phyloP scores from a whole-genome alignment of 2,329 filamentous ascomycete species.

The Apiospora arundinis region DNA sequence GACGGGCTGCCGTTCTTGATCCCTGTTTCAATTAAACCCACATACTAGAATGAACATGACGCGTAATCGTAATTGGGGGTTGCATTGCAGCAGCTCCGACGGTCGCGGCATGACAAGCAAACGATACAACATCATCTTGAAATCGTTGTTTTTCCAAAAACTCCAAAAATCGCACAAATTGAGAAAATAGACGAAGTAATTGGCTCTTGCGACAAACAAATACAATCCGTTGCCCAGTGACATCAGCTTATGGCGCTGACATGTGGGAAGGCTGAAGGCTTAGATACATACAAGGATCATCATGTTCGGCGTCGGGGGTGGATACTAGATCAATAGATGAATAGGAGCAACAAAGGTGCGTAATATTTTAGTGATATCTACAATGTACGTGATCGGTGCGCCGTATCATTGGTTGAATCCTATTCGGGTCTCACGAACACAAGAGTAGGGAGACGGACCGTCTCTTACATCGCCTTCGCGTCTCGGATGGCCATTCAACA shows the following conservation, averaged over 20 bases:
- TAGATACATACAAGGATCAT: background rate
- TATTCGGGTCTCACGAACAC: too few species aligned
- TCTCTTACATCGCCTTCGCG: too few species aligned
- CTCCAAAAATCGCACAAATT: background rate
- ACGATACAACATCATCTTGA: background rate
- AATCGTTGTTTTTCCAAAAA: background rate
- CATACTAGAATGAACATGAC: slow-evolving; percentile 3
- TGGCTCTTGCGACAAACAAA: background rate
- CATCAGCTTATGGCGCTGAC: slow-evolving; percentile 12
- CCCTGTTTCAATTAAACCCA: slow-evolving; percentile 19
- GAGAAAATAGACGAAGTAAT: background rate
- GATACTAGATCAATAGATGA: background rate
- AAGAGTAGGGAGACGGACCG: too few species aligned
- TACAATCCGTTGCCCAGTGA: slow-evolving; percentile 1
- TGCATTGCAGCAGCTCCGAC: slow-evolving; percentile 9
- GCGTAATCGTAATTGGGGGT: slow-evolving; percentile 19
- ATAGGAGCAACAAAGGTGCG: background rate
- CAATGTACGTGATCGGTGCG: background rate
- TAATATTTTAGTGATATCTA: background rate
- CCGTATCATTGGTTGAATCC: background rate
- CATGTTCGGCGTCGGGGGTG: background rate
- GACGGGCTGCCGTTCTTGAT: background rate
- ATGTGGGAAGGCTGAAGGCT: slow-evolving; percentile 2
- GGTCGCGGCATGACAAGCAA: background rate
- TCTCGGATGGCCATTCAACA: too few species aligned